A percentile compares a stretch with the other conserved stretches of the same genome.
phyloP scores from a whole-genome alignment of 495 filamentous ascomycete genomes.

The Penicillium cataractarum region DNA sequence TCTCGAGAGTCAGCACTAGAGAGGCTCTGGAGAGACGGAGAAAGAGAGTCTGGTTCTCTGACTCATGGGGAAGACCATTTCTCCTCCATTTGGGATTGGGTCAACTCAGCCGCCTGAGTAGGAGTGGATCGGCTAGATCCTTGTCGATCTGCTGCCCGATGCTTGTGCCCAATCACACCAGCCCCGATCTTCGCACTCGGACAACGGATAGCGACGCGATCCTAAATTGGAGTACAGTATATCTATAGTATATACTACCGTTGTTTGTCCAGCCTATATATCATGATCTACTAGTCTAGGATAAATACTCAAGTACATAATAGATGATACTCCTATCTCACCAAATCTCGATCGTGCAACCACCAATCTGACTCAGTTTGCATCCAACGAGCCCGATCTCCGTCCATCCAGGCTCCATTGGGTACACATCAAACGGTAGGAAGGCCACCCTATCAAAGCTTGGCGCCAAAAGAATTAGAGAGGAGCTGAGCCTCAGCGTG shows the following conservation, averaged over 20 bases:
- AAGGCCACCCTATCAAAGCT: background rate
- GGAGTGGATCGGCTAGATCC: background rate
- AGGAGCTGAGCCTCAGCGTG: background rate
- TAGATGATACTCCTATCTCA: no score
- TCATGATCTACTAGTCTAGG: no score
- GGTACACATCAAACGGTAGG: background rate
- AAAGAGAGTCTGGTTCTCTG: background rate
- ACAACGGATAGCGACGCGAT: no score
- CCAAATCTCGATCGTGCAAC: background rate
- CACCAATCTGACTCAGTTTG: background rate
- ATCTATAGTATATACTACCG: no score
- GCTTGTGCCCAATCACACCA: slow-evolving; percentile 28
- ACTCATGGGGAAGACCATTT: background rate
- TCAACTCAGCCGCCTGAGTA: background rate
- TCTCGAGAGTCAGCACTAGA: background rate
- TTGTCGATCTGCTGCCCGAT: slow-evolving; percentile 25
- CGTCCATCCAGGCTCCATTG: background rate
- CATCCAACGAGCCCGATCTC: background rate
- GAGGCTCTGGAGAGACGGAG: background rate
- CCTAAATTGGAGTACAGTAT: no score
- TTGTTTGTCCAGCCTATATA: no score
- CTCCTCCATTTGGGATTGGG: background rate
- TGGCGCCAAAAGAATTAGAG: background rate
- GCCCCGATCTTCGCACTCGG: background rate
- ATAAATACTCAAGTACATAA: no score